Evolutionary conservation across 1,284 basidiomycete genomes (phyloP), one percentile per base, ranked within the genome.

Genomic region (Ganoderma sp.): DNA sequence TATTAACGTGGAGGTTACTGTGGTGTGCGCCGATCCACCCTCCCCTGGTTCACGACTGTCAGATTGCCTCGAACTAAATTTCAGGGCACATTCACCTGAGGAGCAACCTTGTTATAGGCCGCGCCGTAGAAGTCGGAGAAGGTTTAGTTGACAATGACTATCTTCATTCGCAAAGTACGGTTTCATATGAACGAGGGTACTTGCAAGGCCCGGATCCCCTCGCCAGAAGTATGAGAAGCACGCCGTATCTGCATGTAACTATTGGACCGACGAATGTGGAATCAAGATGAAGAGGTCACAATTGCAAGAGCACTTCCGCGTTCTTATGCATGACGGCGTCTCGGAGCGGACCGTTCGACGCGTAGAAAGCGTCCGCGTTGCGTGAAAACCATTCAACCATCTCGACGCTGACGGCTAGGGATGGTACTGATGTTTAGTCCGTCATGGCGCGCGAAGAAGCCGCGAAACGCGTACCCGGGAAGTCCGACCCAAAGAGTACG

Each of bases 401-500:
- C 32, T 82, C 78, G 32, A 75, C 78, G 74, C 83, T 86, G 48
- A 90, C 88, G 60, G 89, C 90, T 91, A 66, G 17, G 43, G 9
- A 37, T 22, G 4, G 39, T 37, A 9, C 14, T 25, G 9, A 22
- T 39, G 58, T 43, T 25, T 22, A 52, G 48, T 2, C 12, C 12
- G 10, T 3, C 8, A 25, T 25, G 22, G 3, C 14, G 19, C 14
- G n/a, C n/a, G 12, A 19, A n/a, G 39, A 39, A 12, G 41, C 22
- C 19, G 22, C 58, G 39, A 42, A 15, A 60, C n/a, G 10, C 58
- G 15, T 43, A 89, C 90, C 91, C 67, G 90, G 90, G 75, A 90
- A 90, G 76, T 92, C 91, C n/a, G 87, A 88, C 56, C 91, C 90
- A 76, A 88, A 91, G 34, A 91, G 78, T 60, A 92, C 76, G 60